Evolutionary conservation across 148 eudicot species (phyloP).

Genomic region (Chenopodium berlandieri): DNA sequence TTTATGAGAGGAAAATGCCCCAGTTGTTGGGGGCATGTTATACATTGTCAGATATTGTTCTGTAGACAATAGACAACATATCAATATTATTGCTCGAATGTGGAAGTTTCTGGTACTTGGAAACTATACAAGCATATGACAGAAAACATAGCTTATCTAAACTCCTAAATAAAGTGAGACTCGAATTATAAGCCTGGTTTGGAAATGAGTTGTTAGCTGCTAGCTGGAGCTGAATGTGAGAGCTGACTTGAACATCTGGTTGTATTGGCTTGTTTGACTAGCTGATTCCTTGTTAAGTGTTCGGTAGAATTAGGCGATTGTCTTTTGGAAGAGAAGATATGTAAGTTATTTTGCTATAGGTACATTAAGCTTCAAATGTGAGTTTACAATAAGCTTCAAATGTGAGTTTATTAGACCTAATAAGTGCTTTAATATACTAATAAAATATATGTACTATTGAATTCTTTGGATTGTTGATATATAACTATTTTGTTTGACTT

Average conservation of each 20-base stretch:
- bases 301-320: too few species aligned
- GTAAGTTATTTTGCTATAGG: neutral
- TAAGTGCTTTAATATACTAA: neutral
- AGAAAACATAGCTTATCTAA: neutral
- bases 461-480: too few species aligned
- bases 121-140: neutral
- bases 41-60: constrained; percentile 3
- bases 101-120: neutral
- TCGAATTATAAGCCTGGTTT: too few species aligned
- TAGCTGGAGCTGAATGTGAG: neutral
- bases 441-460: too few species aligned
- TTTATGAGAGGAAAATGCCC: neutral
- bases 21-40: neutral
- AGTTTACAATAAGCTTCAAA: neutral
- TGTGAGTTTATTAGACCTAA: neutral
- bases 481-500: too few species aligned
- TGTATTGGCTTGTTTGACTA: neutral
- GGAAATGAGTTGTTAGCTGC: neutral
- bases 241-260: neutral
- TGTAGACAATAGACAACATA: neutral
- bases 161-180: too few species aligned
- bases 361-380: too few species aligned
- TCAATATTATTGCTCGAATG: neutral
- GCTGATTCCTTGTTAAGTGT: neutral
- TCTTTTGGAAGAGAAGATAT: neutral